phyloP scores from a whole-genome alignment of 75 land plant species.

The Pinus tabuliformis region DNA sequence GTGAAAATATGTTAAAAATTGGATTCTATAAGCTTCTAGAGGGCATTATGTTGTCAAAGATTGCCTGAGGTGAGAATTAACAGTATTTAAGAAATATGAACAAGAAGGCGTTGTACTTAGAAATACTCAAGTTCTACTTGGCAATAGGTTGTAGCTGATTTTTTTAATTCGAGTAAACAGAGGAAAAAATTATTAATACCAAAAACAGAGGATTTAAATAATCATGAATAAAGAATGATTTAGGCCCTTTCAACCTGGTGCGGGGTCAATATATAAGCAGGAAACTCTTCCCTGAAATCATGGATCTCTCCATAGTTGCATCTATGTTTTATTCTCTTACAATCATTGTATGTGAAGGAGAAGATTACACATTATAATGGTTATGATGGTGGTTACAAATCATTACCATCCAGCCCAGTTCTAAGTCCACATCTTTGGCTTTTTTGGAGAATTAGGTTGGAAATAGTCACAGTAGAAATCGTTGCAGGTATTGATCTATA shows the following conservation, averaged over 20 bases:
- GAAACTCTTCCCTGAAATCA: no score
- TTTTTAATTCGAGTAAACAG: not conserved
- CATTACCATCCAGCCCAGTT: constrained; percentile 87
- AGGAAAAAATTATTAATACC: not conserved
- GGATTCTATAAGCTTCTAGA: no score
- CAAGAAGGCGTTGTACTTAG: not conserved
- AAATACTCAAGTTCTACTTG: not conserved
- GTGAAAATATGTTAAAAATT: no score
- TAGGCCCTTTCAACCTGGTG: not conserved
- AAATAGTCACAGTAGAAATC: constrained; percentile 68
- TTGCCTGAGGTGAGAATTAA: no score
- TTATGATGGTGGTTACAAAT: not conserved
- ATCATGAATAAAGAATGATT: not conserved
- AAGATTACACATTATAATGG: not conserved
- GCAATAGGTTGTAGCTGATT: not conserved
- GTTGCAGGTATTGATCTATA: constrained; percentile 62
- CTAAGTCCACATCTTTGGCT: constrained; percentile 89
- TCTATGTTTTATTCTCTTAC: not conserved
- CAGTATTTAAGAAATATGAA: not conserved
- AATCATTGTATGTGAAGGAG: not conserved
- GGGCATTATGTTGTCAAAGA: no score
- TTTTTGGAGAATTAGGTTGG: constrained; percentile 38
- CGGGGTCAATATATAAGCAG: no score
- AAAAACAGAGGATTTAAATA: not conserved
- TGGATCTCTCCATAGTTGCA: not conserved